A percentile compares a stretch with the other conserved stretches of the same genome.
These are phyloP conservation scores for Blastobotrys mokoenaii DNA, from an alignment of 805 yeast genomes.

Conservation along the genomic window DNA sequence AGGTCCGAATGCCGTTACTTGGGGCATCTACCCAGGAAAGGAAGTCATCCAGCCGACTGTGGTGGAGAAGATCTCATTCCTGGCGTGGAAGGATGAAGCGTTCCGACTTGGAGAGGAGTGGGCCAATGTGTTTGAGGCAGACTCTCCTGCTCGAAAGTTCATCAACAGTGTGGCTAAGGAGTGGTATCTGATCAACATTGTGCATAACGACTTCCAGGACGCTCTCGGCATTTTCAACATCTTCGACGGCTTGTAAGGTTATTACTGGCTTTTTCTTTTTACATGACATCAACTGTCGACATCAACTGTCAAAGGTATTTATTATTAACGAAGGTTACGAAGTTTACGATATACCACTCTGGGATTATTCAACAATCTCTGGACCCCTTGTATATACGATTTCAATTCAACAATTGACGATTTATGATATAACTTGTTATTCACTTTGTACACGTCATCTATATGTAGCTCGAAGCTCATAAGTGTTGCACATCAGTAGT, in stretches of 20 bases:
- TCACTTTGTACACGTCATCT: too few relatives aligned
- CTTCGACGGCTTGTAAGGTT: conserved; percentile 12
- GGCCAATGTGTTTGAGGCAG: conserved; percentile 35
- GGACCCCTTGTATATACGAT: too few relatives aligned
- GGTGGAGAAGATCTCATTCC: conserved; percentile 82
- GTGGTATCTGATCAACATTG: conserved; percentile 76
- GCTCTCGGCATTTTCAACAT: conserved; percentile 25
- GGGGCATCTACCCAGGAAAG: conserved; percentile 97
- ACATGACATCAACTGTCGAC: background rate
- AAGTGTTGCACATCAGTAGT: too few relatives aligned
- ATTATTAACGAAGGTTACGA: background rate
- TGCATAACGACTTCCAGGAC: conserved; percentile 66
- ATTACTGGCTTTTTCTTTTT: background rate
- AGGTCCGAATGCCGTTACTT: conserved; percentile 89
- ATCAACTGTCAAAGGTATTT: conserved; percentile 5
- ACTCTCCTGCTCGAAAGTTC: conserved; percentile 32
- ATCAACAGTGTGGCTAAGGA: conserved; percentile 42
- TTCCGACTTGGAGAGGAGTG: conserved; percentile 77
- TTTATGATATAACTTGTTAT: background rate
- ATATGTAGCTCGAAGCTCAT: too few relatives aligned
- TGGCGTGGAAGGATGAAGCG: conserved; percentile 97
- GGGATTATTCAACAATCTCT: too few relatives aligned
- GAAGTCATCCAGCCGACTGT: conserved; percentile 94
- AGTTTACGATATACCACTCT: too few relatives aligned
- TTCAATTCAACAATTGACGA: conserved; percentile 1